Base-by-base conservation (phyloP, 345 rosid species). In the Schrenkiella parvula region DNA sequence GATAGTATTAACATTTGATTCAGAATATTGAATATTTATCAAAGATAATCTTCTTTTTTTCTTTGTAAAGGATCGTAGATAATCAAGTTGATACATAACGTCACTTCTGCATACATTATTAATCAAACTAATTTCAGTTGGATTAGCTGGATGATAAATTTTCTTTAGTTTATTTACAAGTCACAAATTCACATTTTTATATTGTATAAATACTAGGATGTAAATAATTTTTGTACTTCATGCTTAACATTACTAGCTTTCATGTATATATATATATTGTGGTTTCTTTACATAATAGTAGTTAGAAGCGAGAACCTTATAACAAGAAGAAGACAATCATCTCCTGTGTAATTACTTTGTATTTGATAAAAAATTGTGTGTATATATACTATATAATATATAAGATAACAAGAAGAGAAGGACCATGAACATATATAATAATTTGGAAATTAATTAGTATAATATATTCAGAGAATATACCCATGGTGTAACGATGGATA, bases 11-110 rank as follows among this genome's bases (percentile, higher is more conserved):
- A 22, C 61, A 60, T 51, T 42, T 17, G 26, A 42, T 23, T 68
- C 28, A 32, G 29, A 60, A 23, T 58, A 28, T 39, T 41, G 17
- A 18, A 50, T 0, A 5, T 23, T 25, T 34, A 61, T 15, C 44
- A 38, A 12, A 50, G 3, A 67, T 34, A 52, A 14, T n/a, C n/a
- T n/a, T n/a, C n/a, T n/a, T n/a, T n/a, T n/a, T n/a, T n/a, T n/a
- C n/a, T n/a, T n/a, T n/a, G n/a, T n/a, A n/a, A n/a, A n/a, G n/a
- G n/a, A 63, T 38, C 51, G 26, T 23, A 50, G 2, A 62, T 46
- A 51, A 8, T 69, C 70, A 52, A 68, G 70, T 68, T 75, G 57
- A 22, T 52, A 29, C 14, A 23, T 31, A 57, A 19, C 10, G 15
- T 18, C 61, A 38, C 54, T 48, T 57, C 21, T 66, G 19, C 53